Percentiles rank a stretch among this genome's conserved stretches.
Conservation (phyloP, 805 yeast species). For the Yarrowia sp. region DNA sequence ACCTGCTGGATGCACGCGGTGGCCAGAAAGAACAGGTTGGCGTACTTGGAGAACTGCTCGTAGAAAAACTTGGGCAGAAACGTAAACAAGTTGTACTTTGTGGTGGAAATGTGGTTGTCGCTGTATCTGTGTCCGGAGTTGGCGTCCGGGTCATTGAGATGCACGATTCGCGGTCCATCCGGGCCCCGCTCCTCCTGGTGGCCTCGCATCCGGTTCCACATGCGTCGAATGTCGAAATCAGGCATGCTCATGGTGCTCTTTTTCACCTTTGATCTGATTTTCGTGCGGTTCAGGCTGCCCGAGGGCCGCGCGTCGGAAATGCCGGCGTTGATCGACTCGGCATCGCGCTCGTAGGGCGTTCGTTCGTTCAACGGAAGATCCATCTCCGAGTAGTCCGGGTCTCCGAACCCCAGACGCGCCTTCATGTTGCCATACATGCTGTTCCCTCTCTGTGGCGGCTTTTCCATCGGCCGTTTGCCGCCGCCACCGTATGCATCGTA, state of each 20-base stretch:
- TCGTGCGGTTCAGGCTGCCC: constrained; percentile 38
- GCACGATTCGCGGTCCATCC: constrained; percentile 68
- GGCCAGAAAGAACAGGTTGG: constrained; percentile 89
- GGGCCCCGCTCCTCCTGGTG: constrained; percentile 40
- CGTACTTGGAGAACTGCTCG: constrained; percentile 97
- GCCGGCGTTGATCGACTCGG: constrained; percentile 20
- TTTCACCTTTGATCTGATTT: constrained; percentile 40
- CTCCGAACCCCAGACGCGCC: constrained; percentile 45
- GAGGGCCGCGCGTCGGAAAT: constrained; percentile 21
- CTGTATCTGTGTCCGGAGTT: constrained; percentile 65
- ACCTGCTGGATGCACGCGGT: constrained; percentile 96
- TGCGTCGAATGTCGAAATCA: constrained; percentile 50
- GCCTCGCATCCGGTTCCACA: constrained; percentile 48
- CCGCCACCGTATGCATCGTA: constrained; percentile 18
- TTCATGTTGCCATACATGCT: constrained; percentile 45
- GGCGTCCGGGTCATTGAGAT: constrained; percentile 65
- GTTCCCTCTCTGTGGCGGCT: constrained; percentile 39
- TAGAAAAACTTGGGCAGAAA: constrained; percentile 92
- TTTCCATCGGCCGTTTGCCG: constrained; percentile 39
- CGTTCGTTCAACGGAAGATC: constrained; percentile 47
- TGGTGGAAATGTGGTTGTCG: constrained; percentile 90
- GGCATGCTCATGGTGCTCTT: constrained; percentile 41
- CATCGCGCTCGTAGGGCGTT: constrained; percentile 6
- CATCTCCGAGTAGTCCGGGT: constrained; percentile 46
- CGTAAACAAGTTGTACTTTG: constrained; percentile 92